phyloP scores from a whole-genome alignment of 495 filamentous ascomycete species.

The Astrothelium subdiscretum region DNA sequence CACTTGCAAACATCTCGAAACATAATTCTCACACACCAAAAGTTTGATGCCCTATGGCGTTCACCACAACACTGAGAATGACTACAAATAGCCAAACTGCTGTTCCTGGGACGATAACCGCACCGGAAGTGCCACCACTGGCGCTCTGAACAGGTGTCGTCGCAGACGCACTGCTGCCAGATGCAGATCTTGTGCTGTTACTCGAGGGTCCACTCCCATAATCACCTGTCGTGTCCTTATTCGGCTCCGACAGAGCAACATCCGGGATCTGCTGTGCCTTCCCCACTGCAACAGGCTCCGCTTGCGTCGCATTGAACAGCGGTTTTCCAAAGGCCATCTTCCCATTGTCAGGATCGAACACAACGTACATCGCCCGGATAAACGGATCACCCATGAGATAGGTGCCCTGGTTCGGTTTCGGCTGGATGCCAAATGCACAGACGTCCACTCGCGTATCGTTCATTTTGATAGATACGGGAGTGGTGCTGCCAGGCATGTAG shows the following conservation, averaged over 20 bases:
- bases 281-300: background rate
- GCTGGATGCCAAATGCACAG: slow-evolving; percentile 10
- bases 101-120: background rate
- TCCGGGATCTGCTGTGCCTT: background rate
- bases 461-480: background rate
- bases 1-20: too few relatives aligned
- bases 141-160: background rate
- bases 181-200: background rate
- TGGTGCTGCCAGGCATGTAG: slow-evolving; percentile 12
- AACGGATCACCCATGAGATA: slow-evolving; percentile 15
- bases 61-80: background rate
- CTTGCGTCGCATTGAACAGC: background rate
- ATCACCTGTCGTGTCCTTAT: background rate
- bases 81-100: background rate
- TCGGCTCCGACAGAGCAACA: background rate
- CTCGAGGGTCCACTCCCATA: background rate
- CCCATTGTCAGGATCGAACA: slow-evolving; percentile 17
- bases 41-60: background rate
- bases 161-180: background rate
- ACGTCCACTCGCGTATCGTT: background rate
- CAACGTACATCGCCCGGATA: slow-evolving; percentile 14
- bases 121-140: background rate
- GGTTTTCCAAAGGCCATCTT: background rate
- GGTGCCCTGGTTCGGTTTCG: slow-evolving; percentile 2
- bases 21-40: background rate